Conservation (phyloP, 768 basidiomycete species). For the Gymnopilus junonius region DNA sequence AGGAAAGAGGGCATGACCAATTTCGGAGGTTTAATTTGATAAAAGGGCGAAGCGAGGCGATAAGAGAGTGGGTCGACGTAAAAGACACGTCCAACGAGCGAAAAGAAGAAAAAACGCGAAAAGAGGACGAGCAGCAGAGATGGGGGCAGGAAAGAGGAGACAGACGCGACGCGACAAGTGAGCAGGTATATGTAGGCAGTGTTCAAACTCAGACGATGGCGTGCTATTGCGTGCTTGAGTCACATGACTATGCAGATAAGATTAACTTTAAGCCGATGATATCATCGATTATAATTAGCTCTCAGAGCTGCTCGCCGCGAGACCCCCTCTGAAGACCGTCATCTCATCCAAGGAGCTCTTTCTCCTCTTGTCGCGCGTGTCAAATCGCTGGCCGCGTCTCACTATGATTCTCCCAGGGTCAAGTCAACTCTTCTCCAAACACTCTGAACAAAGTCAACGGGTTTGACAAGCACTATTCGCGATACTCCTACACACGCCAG, state of each 20-base stretch:
- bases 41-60: constrained; percentile 1
- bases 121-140: constrained; percentile 6
- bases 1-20: constrained; percentile 19
- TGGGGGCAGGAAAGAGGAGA: constrained; percentile 9
- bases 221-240: constrained; percentile 44
- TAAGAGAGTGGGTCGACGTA: background rate
- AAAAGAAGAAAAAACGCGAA: background rate
- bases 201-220: constrained; percentile 49
- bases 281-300: background rate
- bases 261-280: background rate
- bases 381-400: constrained; percentile 23
- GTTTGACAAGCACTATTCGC: background rate
- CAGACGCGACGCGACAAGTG: constrained; percentile 14
- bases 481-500: background rate
- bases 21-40: constrained; percentile 31
- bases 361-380: constrained; percentile 8
- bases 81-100: constrained; percentile 7
- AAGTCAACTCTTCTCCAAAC: constrained; percentile 7
- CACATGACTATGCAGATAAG: constrained; percentile 21
- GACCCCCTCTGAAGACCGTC: too few species aligned
- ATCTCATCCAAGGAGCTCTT: constrained; percentile 9
- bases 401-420: constrained; percentile 24
- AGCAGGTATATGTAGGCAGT: constrained; percentile 31
- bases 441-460: background rate
- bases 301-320: too few species aligned